Conservation (phyloP, 2,329 filamentous ascomycete species). For the Claviceps arundinis region DNA sequence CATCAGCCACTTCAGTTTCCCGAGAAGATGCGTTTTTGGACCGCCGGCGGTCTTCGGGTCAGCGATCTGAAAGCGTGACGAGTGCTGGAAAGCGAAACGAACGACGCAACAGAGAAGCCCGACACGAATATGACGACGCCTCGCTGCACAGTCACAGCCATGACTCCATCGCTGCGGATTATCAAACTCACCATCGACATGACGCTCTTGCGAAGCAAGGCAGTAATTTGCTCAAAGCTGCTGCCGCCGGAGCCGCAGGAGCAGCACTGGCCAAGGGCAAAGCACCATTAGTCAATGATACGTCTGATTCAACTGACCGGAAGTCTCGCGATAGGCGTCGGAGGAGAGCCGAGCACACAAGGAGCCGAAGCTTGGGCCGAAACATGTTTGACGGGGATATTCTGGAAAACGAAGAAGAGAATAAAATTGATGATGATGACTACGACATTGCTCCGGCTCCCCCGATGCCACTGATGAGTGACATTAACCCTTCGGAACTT, state of each 20-base stretch:
- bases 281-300: constrained; percentile 22
- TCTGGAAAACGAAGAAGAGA: constrained; percentile 28
- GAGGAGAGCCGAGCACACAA: constrained; percentile 35
- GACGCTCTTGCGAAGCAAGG: constrained; percentile 31
- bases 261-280: constrained; percentile 22
- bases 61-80: constrained; percentile 37
- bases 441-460: constrained; percentile 37
- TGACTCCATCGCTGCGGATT: constrained; percentile 29
- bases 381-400: constrained; percentile 36
- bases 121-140: constrained; percentile 39
- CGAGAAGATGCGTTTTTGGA: constrained; percentile 44
- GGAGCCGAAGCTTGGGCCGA: constrained; percentile 29
- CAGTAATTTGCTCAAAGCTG: constrained; percentile 30
- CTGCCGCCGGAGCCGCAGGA: constrained; percentile 30
- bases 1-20: constrained; percentile 41
- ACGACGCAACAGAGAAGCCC: constrained; percentile 38
- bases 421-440: neutral
- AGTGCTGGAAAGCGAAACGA: constrained; percentile 36
- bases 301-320: constrained; percentile 34
- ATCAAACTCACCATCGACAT: constrained; percentile 22
- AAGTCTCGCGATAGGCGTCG: constrained; percentile 38
- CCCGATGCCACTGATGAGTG: constrained; percentile 80
- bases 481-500: constrained; percentile 72
- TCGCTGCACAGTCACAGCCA: constrained; percentile 35
- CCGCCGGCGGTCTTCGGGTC: constrained; percentile 46